Base-by-base conservation (phyloP, 2,329 filamentous ascomycete species). In the Fusarium papillatum region DNA sequence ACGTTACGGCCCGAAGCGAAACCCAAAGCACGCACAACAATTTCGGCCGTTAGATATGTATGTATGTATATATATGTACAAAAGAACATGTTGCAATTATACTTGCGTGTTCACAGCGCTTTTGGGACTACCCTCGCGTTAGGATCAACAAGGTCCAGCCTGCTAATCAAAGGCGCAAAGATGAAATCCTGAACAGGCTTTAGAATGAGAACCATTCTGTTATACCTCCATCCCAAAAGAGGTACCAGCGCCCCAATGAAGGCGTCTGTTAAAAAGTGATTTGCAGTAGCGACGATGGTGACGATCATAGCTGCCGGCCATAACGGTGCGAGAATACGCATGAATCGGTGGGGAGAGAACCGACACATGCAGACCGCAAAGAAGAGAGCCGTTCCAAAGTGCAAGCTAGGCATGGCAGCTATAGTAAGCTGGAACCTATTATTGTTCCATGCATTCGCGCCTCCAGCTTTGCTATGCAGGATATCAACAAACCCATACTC, bases 351-450 rank as follows among this genome's bases (percentile, higher is more conserved):
- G 2, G 85, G 86, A 13, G 85, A 85, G 74, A 84, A 87, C 10
- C 78, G 82, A 14, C 80, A 75, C 31, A 85, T 68, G 29, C 77
- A 83, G 8, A 83, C 78, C 4, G 81, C 83, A 16, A 86, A 78
- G 67, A 84, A 84, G 4, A 84, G 76, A 0, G 84, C 78, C 0
- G 83, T 86, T 36, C 86, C 87, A 71, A 87, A 88, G 73, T 88
- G 87, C 17, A 88, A 77, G 22, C 84, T 87, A 2, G 87, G 87
- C 86, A 88, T 88, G 31, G 87, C 87, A 0, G 86, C 87, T 69
- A 88, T 87, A 10, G 85, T 88, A 14, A 88, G 77, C 74, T 87
- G 85, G 68, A 86, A 87, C 24, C 81, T 81, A 72, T 88, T 88
- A 65, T 87, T 81, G 22, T 83, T 86, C 87, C 86, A 88, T 2